A percentile compares a stretch with the other conserved stretches of the same genome.
These are phyloP conservation scores for Ophiosphaerella korrae DNA, from an alignment of 2,329 filamentous ascomycete species.

Conservation along the genomic window DNA sequence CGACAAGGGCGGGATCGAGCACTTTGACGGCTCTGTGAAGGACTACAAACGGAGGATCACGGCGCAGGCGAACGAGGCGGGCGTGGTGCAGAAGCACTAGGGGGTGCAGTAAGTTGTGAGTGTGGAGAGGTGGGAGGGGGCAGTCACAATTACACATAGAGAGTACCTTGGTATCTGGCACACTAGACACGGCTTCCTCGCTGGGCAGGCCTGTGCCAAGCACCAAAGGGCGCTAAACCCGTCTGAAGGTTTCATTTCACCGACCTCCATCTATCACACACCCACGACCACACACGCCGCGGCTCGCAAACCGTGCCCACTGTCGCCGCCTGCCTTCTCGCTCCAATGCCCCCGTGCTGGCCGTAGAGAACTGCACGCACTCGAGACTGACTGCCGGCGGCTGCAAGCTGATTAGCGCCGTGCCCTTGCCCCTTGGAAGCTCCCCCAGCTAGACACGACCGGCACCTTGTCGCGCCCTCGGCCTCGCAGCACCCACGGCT, in stretches of 20 bases:
- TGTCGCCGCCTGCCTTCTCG: constrained; percentile 10
- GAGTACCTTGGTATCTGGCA: too few relatives aligned
- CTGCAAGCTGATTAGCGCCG: constrained; percentile 19
- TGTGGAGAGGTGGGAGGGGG: too few relatives aligned
- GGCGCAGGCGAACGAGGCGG: constrained; percentile 83
- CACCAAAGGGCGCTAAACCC: constrained; percentile 28
- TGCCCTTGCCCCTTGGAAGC: constrained; percentile 32
- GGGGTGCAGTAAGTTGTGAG: neutral
- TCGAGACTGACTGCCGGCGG: constrained; percentile 31
- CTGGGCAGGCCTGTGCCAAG: neutral
- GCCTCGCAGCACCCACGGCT: constrained; percentile 48
- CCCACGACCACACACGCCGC: constrained; percentile 7
- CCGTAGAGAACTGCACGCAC: constrained; percentile 29
- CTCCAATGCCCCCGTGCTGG: constrained; percentile 32
- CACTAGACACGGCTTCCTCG: too few relatives aligned
- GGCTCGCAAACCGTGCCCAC: too few relatives aligned
- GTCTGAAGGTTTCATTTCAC: constrained; percentile 22
- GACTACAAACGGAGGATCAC: constrained; percentile 97
- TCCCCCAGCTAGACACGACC: constrained; percentile 33
- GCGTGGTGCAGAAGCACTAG: constrained; percentile 71
- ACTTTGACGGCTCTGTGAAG: constrained; percentile 94
- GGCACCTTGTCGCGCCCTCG: constrained; percentile 53
- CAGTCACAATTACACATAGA: neutral
- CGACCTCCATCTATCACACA: constrained; percentile 21
- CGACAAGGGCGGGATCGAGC: constrained; percentile 89